Base-by-base conservation (phyloP, 306 rosid species). In the Hippophae rhamnoides region DNA sequence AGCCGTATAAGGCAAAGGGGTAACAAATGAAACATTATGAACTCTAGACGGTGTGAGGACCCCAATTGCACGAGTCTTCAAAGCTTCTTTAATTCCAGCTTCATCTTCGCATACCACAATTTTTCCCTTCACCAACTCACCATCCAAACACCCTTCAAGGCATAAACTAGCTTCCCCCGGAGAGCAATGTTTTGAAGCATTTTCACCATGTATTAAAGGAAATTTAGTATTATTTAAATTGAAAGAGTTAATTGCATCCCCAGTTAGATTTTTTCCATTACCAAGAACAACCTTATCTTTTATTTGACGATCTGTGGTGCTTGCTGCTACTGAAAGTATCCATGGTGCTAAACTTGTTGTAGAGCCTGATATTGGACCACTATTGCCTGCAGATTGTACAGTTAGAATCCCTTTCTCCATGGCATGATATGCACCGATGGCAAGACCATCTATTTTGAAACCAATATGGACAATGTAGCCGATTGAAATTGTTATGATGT, bases 361-460 rank as follows among this genome's bases (percentile, higher is more conserved):
- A 0, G 57, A 0, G 13, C 18, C 14, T n/a, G 3, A 8, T 0
- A 0, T 8, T 0, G 78, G 73, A 8, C 82, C 82, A 5, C 7
- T 0, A 43, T 77, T 77, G 5, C 82, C 78, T 0, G 72, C 75
- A 3, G 75, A 26, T 5, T 60, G 26, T 7, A 65, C 56, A 8
- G 75, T 60, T 6, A 72, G 52, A 10, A 77, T 57, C 43, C 75
- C 72, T 48, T 44, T 69, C 9, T 26, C 43, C 79, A 67, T 63
- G 0, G 83, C 71, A 53, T 78, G 79, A 38, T 73, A 78, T 53
- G 79, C 53, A 1, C 70, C 82, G 2, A 72, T 72, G 38, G 78
- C 60, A 13, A 61, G 7, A 7, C 54, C 0, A 53, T 74, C 79
- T 1, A 31, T 5, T 2, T 8, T 4, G 31, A 76, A 52, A 2